Evolutionary conservation across 345 rosid species (phyloP).

Genomic region (Linum usitatissimum): DNA sequence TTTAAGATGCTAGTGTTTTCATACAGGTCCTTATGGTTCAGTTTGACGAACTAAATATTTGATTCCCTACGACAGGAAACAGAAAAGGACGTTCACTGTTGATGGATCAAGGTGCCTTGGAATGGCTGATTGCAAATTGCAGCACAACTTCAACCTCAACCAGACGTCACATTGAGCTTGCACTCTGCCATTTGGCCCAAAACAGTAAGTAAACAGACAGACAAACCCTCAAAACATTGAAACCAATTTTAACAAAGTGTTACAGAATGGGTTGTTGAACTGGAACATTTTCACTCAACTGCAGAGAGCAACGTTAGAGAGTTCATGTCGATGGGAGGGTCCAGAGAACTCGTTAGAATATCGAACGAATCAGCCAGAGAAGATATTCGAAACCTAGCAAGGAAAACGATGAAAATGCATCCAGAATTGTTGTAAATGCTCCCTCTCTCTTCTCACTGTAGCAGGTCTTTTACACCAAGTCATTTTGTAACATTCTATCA

Average conservation of each 20-base stretch:
- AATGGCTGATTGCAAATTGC: constrained; percentile 61
- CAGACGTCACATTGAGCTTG: constrained; percentile 73
- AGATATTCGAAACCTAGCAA: constrained; percentile 77
- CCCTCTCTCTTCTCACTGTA: no score
- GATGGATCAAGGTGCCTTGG: constrained; percentile 64
- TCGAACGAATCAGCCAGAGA: constrained; percentile 75
- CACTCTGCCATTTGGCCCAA: constrained; percentile 92
- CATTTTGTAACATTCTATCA: no score
- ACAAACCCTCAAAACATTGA: background rate
- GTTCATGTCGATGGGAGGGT: constrained; percentile 48
- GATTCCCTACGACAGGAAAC: constrained; percentile 37
- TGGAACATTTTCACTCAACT: constrained; percentile 1
- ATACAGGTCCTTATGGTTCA: background rate
- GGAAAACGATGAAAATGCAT: constrained; percentile 50
- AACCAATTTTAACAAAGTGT: background rate
- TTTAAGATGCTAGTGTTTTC: no score
- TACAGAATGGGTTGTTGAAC: no score
- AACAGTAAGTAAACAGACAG: constrained; percentile 35
- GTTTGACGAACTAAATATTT: background rate
- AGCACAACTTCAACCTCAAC: constrained; percentile 47
- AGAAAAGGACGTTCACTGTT: constrained; percentile 71
- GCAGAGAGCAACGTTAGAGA: constrained; percentile 66
- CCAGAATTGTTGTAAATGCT: constrained; percentile 5
- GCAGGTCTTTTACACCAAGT: background rate
- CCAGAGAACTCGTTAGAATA: constrained; percentile 50